Evolutionary conservation across 1,139 yeast genomes (phyloP), one percentile per base, ranked within the genome.

Genomic region (Pichia terricola): DNA sequence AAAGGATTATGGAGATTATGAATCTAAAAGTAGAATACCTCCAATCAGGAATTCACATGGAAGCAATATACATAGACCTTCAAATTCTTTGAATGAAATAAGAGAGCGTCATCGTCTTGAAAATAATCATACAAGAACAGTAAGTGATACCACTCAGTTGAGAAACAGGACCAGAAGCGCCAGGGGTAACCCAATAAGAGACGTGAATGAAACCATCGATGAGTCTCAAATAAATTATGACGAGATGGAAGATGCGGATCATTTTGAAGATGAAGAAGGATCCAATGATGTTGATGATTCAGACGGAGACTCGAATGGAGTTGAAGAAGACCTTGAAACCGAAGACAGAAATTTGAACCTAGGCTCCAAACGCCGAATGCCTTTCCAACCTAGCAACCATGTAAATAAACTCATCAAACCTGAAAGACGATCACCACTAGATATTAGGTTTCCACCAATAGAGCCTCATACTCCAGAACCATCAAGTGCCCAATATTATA

Each of bases 1-100:
- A 0, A 72, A 69, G 8, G 79, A 77, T 46, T 64, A 59, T 43
- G 65, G 66, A 10, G 53, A 53, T 36, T 60, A 61, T 47, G 49
- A 53, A 42, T 46, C 44, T 28, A 45, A 51, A 34, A 54, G 60
- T 34, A 48, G 64, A 37, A 47, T 59, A 35, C 31, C 40, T 46
- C 35, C 36, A 47, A 16, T 16, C 22, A 16, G 22, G 22, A 16
- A 16, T 16, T 16, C 22, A 16, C 22, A 16, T 16, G 22, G 22
- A 16, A 16, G 22, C 22, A 6, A 26, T 26, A 36, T 8, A 16
- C 46, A 40, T 34, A 31, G 25, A 26, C 38, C 37, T 40, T 41
- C 45, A 9, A 41, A 26, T 31, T 44, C 44, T 3, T 9, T 28
- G 6, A 42, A 5, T n/a, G 37, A n/a, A 7, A 30, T 30, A 30